A percentile compares a stretch with the other conserved stretches of the same genome.
Evolutionary conservation across 2,329 filamentous ascomycete genomes (phyloP).

Genomic region (Monascus ruber): DNA sequence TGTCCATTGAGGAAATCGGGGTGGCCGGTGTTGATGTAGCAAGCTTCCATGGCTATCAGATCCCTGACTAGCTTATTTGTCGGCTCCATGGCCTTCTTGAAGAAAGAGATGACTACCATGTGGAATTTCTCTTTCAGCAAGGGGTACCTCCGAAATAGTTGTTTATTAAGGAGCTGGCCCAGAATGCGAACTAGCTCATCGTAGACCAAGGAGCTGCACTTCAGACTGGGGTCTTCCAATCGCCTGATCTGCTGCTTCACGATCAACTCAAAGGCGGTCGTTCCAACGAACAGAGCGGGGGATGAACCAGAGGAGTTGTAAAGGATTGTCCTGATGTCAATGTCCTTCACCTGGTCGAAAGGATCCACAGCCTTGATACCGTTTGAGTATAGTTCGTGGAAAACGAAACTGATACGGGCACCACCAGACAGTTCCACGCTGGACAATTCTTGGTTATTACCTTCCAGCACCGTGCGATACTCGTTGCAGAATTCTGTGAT

Average conservation of each 20-base stretch:
- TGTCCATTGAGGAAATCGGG: slow-evolving; percentile 96
- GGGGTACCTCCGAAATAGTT: slow-evolving; percentile 88
- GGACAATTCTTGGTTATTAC: slow-evolving; percentile 92
- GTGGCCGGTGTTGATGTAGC: slow-evolving; percentile 97
- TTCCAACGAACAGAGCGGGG: slow-evolving; percentile 91
- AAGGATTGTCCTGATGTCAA: slow-evolving; percentile 90
- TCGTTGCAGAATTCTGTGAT: slow-evolving; percentile 98
- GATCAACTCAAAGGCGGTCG: slow-evolving; percentile 95
- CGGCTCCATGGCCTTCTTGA: slow-evolving; percentile 97
- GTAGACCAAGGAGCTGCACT: slow-evolving; percentile 94
- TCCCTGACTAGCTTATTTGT: slow-evolving; percentile 95
- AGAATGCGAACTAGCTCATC: slow-evolving; percentile 95
- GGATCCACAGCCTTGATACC: slow-evolving; percentile 96
- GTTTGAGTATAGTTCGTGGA: slow-evolving; percentile 96
- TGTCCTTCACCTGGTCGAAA: slow-evolving; percentile 94
- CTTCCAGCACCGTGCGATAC: slow-evolving; percentile 90
- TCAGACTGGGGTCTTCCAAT: slow-evolving; percentile 88
- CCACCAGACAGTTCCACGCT: slow-evolving; percentile 90
- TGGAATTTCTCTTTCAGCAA: slow-evolving; percentile 94
- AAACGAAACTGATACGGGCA: slow-evolving; percentile 97
- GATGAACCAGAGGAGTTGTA: slow-evolving; percentile 99
- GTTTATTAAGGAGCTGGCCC: slow-evolving; percentile 76
- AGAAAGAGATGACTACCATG: slow-evolving; percentile 80
- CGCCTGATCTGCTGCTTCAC: slow-evolving; percentile 98
- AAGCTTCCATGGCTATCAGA: slow-evolving; percentile 87